Percentiles rank a stretch among this genome's conserved stretches.
phyloP scores from a whole-genome alignment of 257 asterid species.

The Voacanga thouarsii region DNA sequence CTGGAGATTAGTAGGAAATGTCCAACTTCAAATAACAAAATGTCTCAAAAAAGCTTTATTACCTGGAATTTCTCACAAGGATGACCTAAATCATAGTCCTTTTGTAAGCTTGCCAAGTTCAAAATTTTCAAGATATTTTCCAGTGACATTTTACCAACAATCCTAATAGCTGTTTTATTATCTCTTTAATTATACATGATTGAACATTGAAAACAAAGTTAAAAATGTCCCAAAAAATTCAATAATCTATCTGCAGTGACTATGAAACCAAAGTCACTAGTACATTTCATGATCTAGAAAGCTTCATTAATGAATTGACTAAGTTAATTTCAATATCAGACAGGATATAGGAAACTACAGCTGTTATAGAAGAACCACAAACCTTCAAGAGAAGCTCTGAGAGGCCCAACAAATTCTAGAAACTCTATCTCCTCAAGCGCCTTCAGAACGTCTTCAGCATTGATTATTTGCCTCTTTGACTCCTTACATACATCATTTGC shows the following conservation, averaged over 20 bases:
- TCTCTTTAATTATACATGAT: background rate
- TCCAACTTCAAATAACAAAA: no score
- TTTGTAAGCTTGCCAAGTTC: background rate
- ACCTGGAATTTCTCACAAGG: background rate
- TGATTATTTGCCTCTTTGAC: slow-evolving; percentile 76
- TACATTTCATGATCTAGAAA: background rate
- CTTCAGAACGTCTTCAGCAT: slow-evolving; percentile 88
- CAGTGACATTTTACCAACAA: background rate
- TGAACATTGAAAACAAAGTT: background rate
- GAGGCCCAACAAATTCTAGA: slow-evolving; percentile 71
- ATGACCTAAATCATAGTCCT: background rate
- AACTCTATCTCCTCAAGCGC: slow-evolving; percentile 93
- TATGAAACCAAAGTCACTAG: background rate
- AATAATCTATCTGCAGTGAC: background rate
- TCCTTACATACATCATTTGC: slow-evolving; percentile 91
- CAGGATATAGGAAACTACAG: background rate
- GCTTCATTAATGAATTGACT: background rate
- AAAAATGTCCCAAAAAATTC: background rate
- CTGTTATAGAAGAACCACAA: slow-evolving; percentile 7
- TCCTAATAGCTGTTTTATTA: background rate
- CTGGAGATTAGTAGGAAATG: no score
- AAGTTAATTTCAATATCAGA: background rate
- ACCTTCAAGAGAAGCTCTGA: slow-evolving; percentile 87
- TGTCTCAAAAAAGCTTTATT: background rate
- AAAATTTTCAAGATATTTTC: background rate